Base-by-base conservation (phyloP, 768 basidiomycete species). In the Psilocybe subaeruginosa region DNA sequence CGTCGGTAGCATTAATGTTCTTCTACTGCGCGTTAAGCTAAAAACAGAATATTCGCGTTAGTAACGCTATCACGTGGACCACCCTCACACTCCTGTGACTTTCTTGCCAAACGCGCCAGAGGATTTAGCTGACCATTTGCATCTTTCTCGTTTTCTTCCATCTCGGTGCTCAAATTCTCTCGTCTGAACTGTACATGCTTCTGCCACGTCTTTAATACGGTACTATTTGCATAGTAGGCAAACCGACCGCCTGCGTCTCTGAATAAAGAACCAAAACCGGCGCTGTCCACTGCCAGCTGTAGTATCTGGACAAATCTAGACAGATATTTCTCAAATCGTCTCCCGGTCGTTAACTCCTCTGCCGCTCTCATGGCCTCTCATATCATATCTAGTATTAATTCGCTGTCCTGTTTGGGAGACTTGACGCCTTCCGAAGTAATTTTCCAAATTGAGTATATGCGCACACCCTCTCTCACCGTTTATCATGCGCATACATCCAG, bases 401-500 rank as follows among this genome's bases (percentile, higher is more conserved):
- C 61, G 51, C 66, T 64, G 23, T 49, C 65, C 27, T 65, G 65
- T 58, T 60, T 61, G 60, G 61, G 64, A 49, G 62, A 61, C 45
- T 58, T 57, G 29, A 60, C 54, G 8, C 54, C 66, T 43, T 58
- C 71, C 59, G 63, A 67, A 68, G 64, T 66, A 67, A 54, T 52
- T 59, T 60, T 61, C 57, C 56, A 46, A 63, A 50, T 45, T 60
- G 59, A 64, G 43, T 64, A 56, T 65, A 63, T 63, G 65, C 57
- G 57, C 48, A 45, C 41, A 41, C 58, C 52, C 48, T 63, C 54
- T 56, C 48, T 56, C 48, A 41, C 43, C 29, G 23, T 23, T 23
- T 61, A 58, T 66, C 62, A 68, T 63, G 61, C 64, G 67, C 67
- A 72, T 70, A 69, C 61, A 70, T 66, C 60, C 66, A 70, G 69